Base-by-base conservation (phyloP, 2,329 filamentous ascomycete genomes). In the Tothia fuscella region DNA sequence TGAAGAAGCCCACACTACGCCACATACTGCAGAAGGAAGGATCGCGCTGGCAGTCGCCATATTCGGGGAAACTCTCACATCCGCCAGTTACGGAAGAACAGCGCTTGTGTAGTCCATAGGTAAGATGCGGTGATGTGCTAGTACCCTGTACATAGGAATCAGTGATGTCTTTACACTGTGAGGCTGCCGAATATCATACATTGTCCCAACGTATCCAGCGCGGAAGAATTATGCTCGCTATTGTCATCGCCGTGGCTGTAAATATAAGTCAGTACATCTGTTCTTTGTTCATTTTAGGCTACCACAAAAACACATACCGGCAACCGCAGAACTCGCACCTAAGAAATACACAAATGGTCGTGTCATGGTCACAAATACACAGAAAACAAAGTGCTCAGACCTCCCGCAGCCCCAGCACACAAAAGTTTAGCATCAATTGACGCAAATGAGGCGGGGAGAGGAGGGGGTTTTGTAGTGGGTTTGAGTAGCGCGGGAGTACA, bases 11-110 rank as follows among this genome's bases (percentile, higher is more conserved):
- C 26, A 86, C 78, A 20, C 78, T 85, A 45, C 83, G 75, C 89
- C 89, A 98, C 72, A 93, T 82, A 52, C 78, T 82, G 68, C 91
- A 96, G 64, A 96, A 95, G 54, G 78, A 76, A 51, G 80, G 74
- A 40, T 76, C 72, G 51, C 70, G 72, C 42, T 67, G 64, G 61
- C 84, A 89, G 56, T 85, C 78, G 43, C 74, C 67, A 41, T 72
- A 64, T 48, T 71, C 68, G 3, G 85, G 85, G 59, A 87, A 91
- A 24, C 67, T 63, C 19, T 68, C 67, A 59, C 82, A 88, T 47
- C 58, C 58, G 38, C 75, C 68, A 33, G 73, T 73, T 44, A 83
- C 66, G 44, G 75, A 81, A 41, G 80, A 82, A 64, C 89, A 98
- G 57, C 77, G 78, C 51, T 72, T 74, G 62, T 94, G 83, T 34